Base-by-base conservation (phyloP, 2,329 filamentous ascomycete genomes). In the Conoideocrella luteorostrata region DNA sequence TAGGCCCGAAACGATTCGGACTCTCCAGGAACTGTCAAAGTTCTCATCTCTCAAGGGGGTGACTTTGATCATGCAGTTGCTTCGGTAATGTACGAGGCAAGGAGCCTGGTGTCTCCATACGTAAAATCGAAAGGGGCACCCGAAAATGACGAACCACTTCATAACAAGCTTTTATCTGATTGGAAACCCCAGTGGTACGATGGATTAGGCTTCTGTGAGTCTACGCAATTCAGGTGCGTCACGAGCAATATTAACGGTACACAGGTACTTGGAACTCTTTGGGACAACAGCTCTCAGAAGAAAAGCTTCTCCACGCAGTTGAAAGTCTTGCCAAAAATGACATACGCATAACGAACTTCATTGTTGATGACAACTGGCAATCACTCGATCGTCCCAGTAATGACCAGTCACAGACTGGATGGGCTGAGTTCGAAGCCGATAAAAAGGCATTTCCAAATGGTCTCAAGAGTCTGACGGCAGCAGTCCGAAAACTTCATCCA, bases 361-460 rank as follows among this genome's bases (percentile, higher is more conserved):
- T 97, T 48, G 95, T 98, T 49, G 93, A 98, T 54, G 93, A 98
- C 59, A 95, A 94, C 55, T 98, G 93, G 93, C 90, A 95, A 63
- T 79, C 84, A 7, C 74, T 95, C 37, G 79, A 77, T 50, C 52
- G 71, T 23, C 53, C 58, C 20, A 71, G 72, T 1, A 57, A 70
- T 4, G 68, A 70, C 15, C 74, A 78, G 49, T 79, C 75, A 49
- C 72, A 77, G 39, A 66, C 76, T 45, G 76, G 82, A 21, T 95
- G 86, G 88, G 77, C 78, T 9, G 78, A 84, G 7, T 97, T 98
- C 50, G 90, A 97, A 58, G 93, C 91, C 0, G 86, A 94, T 46
- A 74, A 79, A 10, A 71, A 76, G 21, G 80, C 81, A 0, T 98
- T 98, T 47, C 90, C 91, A 0, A 69, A 77, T 2, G 93, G 93